Base-by-base conservation (phyloP, 202 grass and related monocot genomes). In the Digitaria exilis region DNA sequence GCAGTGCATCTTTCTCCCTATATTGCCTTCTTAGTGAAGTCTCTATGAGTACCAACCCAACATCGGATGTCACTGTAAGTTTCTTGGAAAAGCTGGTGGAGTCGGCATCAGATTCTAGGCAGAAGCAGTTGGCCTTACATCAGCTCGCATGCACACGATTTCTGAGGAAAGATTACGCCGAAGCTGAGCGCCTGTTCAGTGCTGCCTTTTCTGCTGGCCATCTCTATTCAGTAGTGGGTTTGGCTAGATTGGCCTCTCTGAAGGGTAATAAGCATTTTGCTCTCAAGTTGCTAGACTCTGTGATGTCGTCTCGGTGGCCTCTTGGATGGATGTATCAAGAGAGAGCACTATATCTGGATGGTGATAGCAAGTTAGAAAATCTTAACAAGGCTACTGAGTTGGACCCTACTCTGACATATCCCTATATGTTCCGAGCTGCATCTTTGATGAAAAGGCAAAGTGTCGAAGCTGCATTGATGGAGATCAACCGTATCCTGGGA, bases 281-380 rank as follows among this genome's bases (percentile, higher is more conserved):
- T 82, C 85, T 92, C 68, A 96, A 99, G 75, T 89, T 95, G 87
- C 87, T 99, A 62, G 89, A 89, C 75, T 96, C 93, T 21, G 81
- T 94, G 32, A 94, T 99, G 80, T 96, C 88, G 45, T 91, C 91
- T 73, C 85, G 84, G 44, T 84, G 84, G 81, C 97, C 97, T 64
- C 93, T 96, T 66, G 97, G 97, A 65, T 99, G 97, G 97, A 96
- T 96, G 97, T 94, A 96, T 85, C 93, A 96, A 90, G 97, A 99
- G 81, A 92, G 93, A 83, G 86, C 93, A 58, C 73, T 99, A 28
- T 96, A 99, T 88, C 74, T 88, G 63, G 93, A 96, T 39, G 87
- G 88, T 80, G 97, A 99, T 45, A 87, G 41, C 70, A 99, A 94
- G 82, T 80, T 89, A 70, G 89, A 96, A 71, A 89, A 95, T 91